phyloP scores from a whole-genome alignment of 192 early-diverging fungal genomes.

The Coemansia sp. region DNA sequence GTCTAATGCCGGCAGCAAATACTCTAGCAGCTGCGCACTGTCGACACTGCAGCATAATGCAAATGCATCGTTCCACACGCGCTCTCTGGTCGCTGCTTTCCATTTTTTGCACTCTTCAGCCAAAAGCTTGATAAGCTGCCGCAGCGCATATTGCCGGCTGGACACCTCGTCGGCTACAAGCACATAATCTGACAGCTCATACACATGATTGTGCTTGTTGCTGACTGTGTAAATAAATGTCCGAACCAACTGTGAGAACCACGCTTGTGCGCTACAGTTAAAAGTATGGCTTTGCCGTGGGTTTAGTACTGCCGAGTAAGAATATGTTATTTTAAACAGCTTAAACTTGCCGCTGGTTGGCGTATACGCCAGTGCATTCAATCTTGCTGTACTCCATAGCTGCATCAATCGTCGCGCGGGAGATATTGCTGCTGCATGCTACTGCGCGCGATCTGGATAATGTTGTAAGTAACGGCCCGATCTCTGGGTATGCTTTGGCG shows the following conservation, averaged over 20 bases:
- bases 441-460: slow-evolving; percentile 24
- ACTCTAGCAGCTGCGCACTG: slow-evolving; percentile 5
- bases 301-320: too few relatives aligned
- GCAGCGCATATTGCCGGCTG: slow-evolving; percentile 16
- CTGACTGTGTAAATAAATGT: slow-evolving; percentile 12
- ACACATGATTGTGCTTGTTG: neutral
- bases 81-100: neutral
- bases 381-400: slow-evolving; percentile 52
- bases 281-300: neutral
- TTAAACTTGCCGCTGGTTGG: slow-evolving; percentile 36
- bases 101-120: neutral
- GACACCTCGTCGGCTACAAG: slow-evolving; percentile 8
- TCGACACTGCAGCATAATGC: slow-evolving; percentile 23
- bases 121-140: slow-evolving; percentile 16
- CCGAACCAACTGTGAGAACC: slow-evolving; percentile 38
- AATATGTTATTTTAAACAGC: neutral
- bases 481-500: slow-evolving; percentile 33
- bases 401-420: slow-evolving; percentile 27
- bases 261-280: slow-evolving; percentile 25
- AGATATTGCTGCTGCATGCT: slow-evolving; percentile 13
- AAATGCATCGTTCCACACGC: slow-evolving; percentile 29
- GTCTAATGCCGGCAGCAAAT: slow-evolving; percentile 28
- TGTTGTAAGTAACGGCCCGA: slow-evolving; percentile 40
- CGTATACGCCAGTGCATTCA: slow-evolving; percentile 26
- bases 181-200: neutral